These are phyloP conservation scores for Pichia sp. DNA, from an alignment of 1,139 yeast species.

Conservation along the genomic window DNA sequence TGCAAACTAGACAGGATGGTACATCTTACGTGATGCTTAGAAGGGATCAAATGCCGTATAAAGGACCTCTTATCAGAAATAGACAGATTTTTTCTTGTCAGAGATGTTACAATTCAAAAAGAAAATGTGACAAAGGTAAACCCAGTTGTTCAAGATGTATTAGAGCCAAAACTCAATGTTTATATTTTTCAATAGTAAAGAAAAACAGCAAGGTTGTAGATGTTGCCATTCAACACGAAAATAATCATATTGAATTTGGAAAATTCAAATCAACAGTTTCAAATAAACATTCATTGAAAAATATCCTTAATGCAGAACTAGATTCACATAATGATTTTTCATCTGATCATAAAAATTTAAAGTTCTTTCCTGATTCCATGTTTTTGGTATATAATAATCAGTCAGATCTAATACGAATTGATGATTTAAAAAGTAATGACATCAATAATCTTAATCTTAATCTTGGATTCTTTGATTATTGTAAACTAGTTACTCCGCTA, in stretches of 20 bases:
- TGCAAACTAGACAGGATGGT: background rate
- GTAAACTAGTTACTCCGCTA: constrained; percentile 12
- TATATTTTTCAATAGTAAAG: constrained; percentile 15
- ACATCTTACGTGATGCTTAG: background rate
- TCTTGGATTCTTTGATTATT: constrained; percentile 16
- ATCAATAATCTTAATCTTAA: background rate
- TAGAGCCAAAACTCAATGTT: constrained; percentile 12
- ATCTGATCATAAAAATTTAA: constrained; percentile 9
- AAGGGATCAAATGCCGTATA: background rate
- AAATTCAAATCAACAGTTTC: background rate
- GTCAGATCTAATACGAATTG: constrained; percentile 10
- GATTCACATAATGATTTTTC: constrained; percentile 4
- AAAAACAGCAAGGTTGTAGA: constrained; percentile 2
- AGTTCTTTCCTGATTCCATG: constrained; percentile 18
- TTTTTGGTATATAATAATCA: constrained; percentile 19
- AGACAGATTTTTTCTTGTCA: constrained; percentile 19
- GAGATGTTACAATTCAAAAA: constrained; percentile 16
- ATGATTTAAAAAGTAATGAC: background rate
- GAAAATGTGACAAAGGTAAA: constrained; percentile 19
- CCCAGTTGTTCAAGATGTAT: constrained; percentile 17
- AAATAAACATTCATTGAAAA: background rate
- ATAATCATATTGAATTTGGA: background rate
- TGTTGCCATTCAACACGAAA: background rate
- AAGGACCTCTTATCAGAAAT: constrained; percentile 7
- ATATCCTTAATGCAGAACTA: constrained; percentile 15